phyloP scores from a whole-genome alignment of 257 asterid genomes.

The Fraxinus anomala region DNA sequence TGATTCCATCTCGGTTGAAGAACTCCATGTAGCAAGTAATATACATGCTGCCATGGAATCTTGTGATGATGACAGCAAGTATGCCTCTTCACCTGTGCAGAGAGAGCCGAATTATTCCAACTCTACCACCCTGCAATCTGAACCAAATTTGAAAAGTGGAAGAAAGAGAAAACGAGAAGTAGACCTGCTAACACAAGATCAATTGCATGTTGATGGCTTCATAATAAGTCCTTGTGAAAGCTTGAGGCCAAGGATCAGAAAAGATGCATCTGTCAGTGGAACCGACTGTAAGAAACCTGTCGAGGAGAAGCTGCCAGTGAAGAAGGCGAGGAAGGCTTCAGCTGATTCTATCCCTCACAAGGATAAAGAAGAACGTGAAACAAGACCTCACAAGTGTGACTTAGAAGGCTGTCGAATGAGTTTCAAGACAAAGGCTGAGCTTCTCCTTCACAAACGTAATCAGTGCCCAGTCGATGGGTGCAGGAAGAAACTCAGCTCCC shows the following conservation, averaged over 20 bases:
- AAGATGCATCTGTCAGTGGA: conserved; percentile 23
- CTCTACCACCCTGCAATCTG: conserved; percentile 21
- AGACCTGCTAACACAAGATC: conserved; percentile 38
- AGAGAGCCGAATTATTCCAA: conserved; percentile 26
- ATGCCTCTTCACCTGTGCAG: conserved; percentile 23
- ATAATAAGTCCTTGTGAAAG: conserved; percentile 91
- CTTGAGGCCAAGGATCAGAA: conserved; percentile 67
- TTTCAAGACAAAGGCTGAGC: conserved; percentile 71
- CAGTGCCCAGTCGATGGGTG: conserved; percentile 74
- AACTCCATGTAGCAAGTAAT: conserved; percentile 27
- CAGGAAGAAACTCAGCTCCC: conserved; percentile 76
- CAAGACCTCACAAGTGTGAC: conserved; percentile 54
- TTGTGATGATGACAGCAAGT: conserved; percentile 15
- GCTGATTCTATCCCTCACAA: conserved; percentile 24
- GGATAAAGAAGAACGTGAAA: conserved; percentile 37
- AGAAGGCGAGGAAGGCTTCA: conserved; percentile 35
- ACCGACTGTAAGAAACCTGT: conserved; percentile 28
- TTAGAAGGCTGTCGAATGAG: conserved; percentile 68
- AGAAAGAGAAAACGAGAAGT: conserved; percentile 63
- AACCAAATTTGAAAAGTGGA: conserved; percentile 25
- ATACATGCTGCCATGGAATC: conserved; percentile 22
- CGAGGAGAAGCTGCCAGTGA: conserved; percentile 25
- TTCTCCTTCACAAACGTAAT: conserved; percentile 62
- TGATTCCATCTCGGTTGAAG: conserved; percentile 25
- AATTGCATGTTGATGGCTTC: conserved; percentile 39